These are phyloP conservation scores for Populus pruinosa DNA, from an alignment of 345 rosid genomes.

Conservation along the genomic window DNA sequence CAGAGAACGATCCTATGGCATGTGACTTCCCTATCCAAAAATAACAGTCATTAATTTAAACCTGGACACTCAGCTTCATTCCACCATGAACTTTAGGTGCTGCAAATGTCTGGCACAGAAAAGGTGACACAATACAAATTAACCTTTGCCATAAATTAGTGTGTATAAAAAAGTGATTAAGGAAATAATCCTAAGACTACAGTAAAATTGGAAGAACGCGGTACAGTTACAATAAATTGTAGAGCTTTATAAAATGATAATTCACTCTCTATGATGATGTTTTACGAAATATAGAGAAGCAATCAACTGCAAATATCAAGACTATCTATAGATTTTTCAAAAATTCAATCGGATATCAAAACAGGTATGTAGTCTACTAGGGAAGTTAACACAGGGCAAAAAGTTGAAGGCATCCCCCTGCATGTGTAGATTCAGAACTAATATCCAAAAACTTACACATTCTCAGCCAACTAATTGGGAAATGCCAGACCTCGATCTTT, in stretches of 20 bases:
- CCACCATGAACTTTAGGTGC: not conserved
- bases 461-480: not conserved
- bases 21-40: not conserved
- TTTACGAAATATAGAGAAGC: not conserved
- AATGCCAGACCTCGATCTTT: no score
- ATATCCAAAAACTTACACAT: not conserved
- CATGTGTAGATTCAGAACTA: not conserved
- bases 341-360: not conserved
- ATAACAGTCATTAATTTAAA: not conserved
- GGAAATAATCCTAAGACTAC: not conserved
- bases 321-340: no score
- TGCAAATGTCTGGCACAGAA: not conserved
- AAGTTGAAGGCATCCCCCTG: not conserved
- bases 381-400: no score
- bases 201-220: not conserved
- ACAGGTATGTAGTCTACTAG: not conserved
- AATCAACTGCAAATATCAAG: not conserved
- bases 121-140: not conserved
- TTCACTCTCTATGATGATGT: not conserved
- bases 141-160: not conserved
- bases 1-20: not conserved
- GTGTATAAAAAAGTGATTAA: not conserved
- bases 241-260: not conserved
- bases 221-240: not conserved
- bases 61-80: constrained; percentile 25